Percentiles rank a stretch among this genome's conserved stretches.
Evolutionary conservation across 2,329 filamentous ascomycete genomes (phyloP).

Genomic region (Bertia moriformis): DNA sequence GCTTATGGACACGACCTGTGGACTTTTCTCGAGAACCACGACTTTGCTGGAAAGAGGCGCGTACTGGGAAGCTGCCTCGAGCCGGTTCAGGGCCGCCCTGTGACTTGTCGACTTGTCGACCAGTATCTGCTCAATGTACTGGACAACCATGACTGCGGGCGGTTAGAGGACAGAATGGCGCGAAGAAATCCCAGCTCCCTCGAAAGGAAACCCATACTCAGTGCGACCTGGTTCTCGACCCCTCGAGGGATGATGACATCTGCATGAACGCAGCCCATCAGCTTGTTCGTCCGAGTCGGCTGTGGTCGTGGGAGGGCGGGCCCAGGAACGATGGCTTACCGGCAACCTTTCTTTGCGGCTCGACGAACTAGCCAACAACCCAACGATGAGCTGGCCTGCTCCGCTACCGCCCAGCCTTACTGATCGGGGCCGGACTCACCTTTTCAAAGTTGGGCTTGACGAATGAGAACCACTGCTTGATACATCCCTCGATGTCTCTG

Average conservation of each 20-base stretch:
- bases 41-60: constrained; percentile 64
- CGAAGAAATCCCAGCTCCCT: constrained; percentile 10
- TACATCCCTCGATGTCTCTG: constrained; percentile 82
- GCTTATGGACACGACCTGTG: constrained; percentile 75
- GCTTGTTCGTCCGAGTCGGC: too few species aligned
- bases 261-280: constrained; percentile 13
- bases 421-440: constrained; percentile 15
- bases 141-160: constrained; percentile 67
- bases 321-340: too few species aligned
- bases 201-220: constrained; percentile 33
- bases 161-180: neutral
- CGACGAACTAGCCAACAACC: constrained; percentile 54
- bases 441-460: constrained; percentile 95
- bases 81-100: constrained; percentile 60
- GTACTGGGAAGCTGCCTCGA: constrained; percentile 59
- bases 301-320: too few species aligned
- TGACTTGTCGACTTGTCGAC: constrained; percentile 75
- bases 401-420: neutral
- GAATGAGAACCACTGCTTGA: constrained; percentile 94
- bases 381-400: constrained; percentile 5
- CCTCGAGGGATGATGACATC: constrained; percentile 92
- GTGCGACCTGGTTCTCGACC: constrained; percentile 86
- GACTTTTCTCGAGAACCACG: constrained; percentile 58
- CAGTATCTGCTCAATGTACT: constrained; percentile 79
- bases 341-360: constrained; percentile 77